phyloP scores from a whole-genome alignment of 1,284 basidiomycete species.

The Inonotus hispidus region DNA sequence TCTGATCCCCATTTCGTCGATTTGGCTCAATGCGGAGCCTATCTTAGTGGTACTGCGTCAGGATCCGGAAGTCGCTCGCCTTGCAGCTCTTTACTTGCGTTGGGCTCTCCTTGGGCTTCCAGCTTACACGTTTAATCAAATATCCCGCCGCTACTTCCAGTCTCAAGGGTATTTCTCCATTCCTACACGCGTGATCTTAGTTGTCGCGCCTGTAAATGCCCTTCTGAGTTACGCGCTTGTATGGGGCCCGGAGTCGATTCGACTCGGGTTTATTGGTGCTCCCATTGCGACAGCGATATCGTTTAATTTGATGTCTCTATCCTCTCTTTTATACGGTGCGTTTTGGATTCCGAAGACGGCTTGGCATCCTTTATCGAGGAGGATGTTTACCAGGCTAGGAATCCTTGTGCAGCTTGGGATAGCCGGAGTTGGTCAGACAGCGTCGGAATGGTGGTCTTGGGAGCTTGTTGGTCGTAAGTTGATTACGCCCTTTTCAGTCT shows the following conservation, averaged over 20 bases:
- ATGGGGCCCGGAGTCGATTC: constrained; percentile 73
- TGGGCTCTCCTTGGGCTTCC: constrained; percentile 82
- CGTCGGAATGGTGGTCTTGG: constrained; percentile 92
- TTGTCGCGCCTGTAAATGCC: constrained; percentile 85
- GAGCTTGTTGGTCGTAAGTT: constrained; percentile 60
- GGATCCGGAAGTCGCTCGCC: constrained; percentile 78
- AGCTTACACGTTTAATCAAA: constrained; percentile 76
- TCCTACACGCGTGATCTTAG: constrained; percentile 80
- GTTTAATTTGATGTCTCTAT: constrained; percentile 76
- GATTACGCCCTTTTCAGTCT: neutral
- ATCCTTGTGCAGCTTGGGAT: constrained; percentile 71
- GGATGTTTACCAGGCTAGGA: constrained; percentile 66
- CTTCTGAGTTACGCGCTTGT: constrained; percentile 82
- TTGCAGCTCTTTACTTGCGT: constrained; percentile 73
- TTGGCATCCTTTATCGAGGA: constrained; percentile 74
- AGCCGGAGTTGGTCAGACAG: constrained; percentile 65
- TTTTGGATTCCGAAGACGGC: constrained; percentile 73
- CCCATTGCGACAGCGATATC: constrained; percentile 87
- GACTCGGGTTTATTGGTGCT: constrained; percentile 90
- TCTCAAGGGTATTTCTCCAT: constrained; percentile 84
- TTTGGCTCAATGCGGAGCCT: constrained; percentile 81
- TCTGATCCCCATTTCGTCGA: constrained; percentile 52
- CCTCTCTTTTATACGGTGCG: constrained; percentile 68
- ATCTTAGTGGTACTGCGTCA: constrained; percentile 79
- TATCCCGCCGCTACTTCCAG: constrained; percentile 81